Base-by-base conservation (phyloP, 2,329 filamentous ascomycete genomes). In the Colletotrichum neosansevieriae region DNA sequence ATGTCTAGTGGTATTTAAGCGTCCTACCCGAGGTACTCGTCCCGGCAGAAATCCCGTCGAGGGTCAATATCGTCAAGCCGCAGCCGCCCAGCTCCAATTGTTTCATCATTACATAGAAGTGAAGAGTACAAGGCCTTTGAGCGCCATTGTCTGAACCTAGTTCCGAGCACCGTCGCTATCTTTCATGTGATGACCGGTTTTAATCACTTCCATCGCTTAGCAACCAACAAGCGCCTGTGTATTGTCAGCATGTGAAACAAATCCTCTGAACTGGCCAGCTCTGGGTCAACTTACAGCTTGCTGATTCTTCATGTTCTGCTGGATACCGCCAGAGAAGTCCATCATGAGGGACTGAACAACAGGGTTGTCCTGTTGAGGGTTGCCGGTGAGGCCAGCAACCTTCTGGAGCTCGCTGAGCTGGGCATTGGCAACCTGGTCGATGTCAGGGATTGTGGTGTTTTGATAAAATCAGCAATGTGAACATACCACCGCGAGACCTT, bases 291-390 rank as follows among this genome's bases (percentile, higher is more conserved):
- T 15, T 51, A 70, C 67, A 24, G 54, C 56, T 40, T 68, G 58
- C 19, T 68, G 63, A 34, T 70, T 70, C 42, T 70, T 66, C 58
- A 68, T 68, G 36, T 70, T 70, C 36, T 70, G 66, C 59, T 68
- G 67, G 29, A 68, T 70, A 42, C 67, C 67, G 3, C 64, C 67
- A n/a, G 54, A 58, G 24, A 70, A 70, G n/a, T 70, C 67, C 58
- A 44, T 54, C 58, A 56, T 49, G 1, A 70, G 58, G 10, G 67
- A 70, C 36, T 70, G 67, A 3, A 58, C 32, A 0, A 70, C 67
- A 2, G 67, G 45, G 21, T 44, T 68, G 1, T 70, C 67, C 45
- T 58, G 54, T 11, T 58, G 53, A 6, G 67, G 67, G 49, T 70
- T 68, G 29, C 67, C 67, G 1, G 67, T 70, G 0, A 70, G 56